Base-by-base conservation (phyloP, 2,329 filamentous ascomycete genomes). In the Colletotrichum agaves region DNA sequence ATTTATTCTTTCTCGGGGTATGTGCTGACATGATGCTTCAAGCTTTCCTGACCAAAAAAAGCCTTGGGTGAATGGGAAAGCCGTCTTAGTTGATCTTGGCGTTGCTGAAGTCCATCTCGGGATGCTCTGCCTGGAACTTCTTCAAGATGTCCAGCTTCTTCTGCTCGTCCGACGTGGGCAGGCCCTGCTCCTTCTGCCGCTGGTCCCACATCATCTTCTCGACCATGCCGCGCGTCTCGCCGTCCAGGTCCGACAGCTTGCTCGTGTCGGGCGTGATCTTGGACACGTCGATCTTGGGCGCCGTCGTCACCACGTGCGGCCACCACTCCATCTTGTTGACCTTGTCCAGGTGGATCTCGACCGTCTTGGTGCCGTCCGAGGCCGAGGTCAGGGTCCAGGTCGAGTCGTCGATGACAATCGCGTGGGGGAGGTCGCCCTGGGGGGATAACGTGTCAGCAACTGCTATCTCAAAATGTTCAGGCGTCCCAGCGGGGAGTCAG, bases 161-260 rank as follows among this genome's bases (percentile, higher is more conserved):
- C 86, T 97, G 90, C 84, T 99, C 96, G 73, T 98, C 96, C 72
- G 93, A 97, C 12, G 91, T 94, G 52, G 94, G 93, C 79, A 91
- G 87, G 4, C 96, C 96, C 80, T 87, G 84, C 84, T 98, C 94
- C 88, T 99, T 99, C 84, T 98, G 94, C 72, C 92, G 87, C 85
- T 99, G 96, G 83, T 99, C 96, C 75, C 88, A 99, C 96, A 99
- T 99, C 96, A 99, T 99, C 88, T 99, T 99, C 89, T 99, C 96
- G 49, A 99, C 96, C 95, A 99, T 98, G 67, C 90, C 88, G 71
- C 96, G 88, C 61, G 96, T 99, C 85, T 97, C 92, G 69, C 96
- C 96, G 77, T 98, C 95, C 72, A 99, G 84, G 79, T 99, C 96
- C 64, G 92, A 90, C 75, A 99, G 85, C 79, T 94, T 97, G 77